phyloP scores from a whole-genome alignment of 1,139 yeast genomes.

The Geotrichum carabidarum region DNA sequence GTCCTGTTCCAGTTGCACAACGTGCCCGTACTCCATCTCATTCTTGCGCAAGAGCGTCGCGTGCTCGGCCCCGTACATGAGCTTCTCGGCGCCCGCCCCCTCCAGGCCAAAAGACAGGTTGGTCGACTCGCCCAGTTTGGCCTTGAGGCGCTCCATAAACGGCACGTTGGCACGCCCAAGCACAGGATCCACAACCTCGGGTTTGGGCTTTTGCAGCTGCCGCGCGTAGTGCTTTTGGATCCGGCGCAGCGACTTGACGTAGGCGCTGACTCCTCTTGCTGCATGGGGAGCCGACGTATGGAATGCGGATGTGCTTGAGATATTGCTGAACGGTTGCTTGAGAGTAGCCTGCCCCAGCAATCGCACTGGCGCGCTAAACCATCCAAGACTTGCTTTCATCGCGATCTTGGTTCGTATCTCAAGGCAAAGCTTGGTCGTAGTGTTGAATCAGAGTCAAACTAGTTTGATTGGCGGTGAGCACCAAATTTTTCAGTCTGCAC shows the following conservation, averaged over 20 bases:
- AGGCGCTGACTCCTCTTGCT: slow-evolving; percentile 12
- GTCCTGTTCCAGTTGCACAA: slow-evolving; percentile 46
- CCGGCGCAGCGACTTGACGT: slow-evolving; percentile 27
- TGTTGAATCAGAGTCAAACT: background rate
- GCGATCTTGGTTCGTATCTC: background rate
- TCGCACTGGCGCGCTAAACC: slow-evolving; percentile 3
- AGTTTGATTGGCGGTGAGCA: slow-evolving; percentile 6
- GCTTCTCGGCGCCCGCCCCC: slow-evolving; percentile 60
- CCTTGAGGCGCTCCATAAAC: slow-evolving; percentile 63
- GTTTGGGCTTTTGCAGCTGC: slow-evolving; percentile 32
- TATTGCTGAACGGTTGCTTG: background rate
- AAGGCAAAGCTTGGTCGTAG: background rate
- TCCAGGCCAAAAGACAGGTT: slow-evolving; percentile 42
- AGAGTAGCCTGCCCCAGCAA: background rate
- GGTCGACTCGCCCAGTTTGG: slow-evolving; percentile 61
- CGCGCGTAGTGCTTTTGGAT: slow-evolving; percentile 36
- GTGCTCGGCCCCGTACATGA: slow-evolving; percentile 72
- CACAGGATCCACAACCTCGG: slow-evolving; percentile 62
- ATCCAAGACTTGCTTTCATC: slow-evolving; percentile 6
- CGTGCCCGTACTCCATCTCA: slow-evolving; percentile 25
- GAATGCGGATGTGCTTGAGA: slow-evolving; percentile 1
- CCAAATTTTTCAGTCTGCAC: slow-evolving; percentile 1
- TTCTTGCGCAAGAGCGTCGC: slow-evolving; percentile 45
- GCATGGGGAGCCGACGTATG: slow-evolving; percentile 12
- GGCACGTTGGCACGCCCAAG: slow-evolving; percentile 64